A percentile compares a stretch with the other conserved stretches of the same genome.
Evolutionary conservation across 2,329 filamentous ascomycete genomes (phyloP).

Genomic region (Juglanconis oblonga): DNA sequence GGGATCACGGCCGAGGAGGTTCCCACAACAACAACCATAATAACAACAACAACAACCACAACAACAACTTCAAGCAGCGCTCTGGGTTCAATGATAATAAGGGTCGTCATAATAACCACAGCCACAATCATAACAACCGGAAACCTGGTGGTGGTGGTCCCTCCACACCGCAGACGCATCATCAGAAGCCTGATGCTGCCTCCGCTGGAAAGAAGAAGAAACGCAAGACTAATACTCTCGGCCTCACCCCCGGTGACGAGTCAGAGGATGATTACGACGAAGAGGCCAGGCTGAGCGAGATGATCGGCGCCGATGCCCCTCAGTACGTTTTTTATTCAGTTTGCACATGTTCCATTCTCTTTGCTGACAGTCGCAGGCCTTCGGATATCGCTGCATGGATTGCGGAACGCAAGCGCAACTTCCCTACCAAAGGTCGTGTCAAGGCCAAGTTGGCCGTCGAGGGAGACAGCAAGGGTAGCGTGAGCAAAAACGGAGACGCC

Average conservation of each 20-base stretch:
- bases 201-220: slow-evolving; percentile 64
- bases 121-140: slow-evolving; percentile 25
- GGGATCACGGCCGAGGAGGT: slow-evolving; percentile 38
- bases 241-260: slow-evolving; percentile 65
- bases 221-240: slow-evolving; percentile 68
- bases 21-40: slow-evolving; percentile 28
- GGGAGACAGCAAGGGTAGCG: slow-evolving; percentile 40
- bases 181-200: slow-evolving; percentile 52
- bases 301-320: slow-evolving; percentile 54
- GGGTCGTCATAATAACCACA: slow-evolving; percentile 27
- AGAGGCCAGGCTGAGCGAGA: slow-evolving; percentile 54
- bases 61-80: slow-evolving; percentile 29
- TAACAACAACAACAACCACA: slow-evolving; percentile 25
- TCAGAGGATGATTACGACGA: slow-evolving; percentile 71
- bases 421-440: slow-evolving; percentile 71
- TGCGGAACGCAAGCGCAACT: slow-evolving; percentile 74
- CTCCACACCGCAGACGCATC: slow-evolving; percentile 26
- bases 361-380: slow-evolving; percentile 37
- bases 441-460: slow-evolving; percentile 58
- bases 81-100: slow-evolving; percentile 37
- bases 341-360: slow-evolving; percentile 5
- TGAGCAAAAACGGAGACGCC: slow-evolving; percentile 61
- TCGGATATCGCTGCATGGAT: slow-evolving; percentile 78
- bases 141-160: slow-evolving; percentile 29
- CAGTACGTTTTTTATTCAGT: slow-evolving; percentile 41